These are phyloP conservation scores for Pseudogymnoascus pannorum DNA, from an alignment of 2,329 filamentous ascomycete genomes.

Conservation along the genomic window DNA sequence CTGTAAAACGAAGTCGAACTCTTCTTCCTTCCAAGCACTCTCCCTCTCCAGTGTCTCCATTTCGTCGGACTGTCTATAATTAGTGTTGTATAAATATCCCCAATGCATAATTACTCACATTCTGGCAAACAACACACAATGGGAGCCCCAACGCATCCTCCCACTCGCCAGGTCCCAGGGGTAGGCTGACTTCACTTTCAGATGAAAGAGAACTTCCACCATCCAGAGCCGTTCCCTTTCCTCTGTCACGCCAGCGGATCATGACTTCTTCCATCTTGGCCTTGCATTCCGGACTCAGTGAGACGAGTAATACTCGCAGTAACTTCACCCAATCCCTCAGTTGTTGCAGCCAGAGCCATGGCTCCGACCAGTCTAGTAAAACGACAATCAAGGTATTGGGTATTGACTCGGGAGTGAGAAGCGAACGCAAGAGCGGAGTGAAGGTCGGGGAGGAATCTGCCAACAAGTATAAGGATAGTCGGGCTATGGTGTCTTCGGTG, in stretches of 20 bases:
- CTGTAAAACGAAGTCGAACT: constrained; percentile 93
- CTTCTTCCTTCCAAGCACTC: constrained; percentile 87
- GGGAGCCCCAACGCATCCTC: constrained; percentile 82
- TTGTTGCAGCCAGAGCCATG: constrained; percentile 86
- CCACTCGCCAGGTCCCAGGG: constrained; percentile 85
- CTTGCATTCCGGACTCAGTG: constrained; percentile 68
- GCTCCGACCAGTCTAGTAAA: constrained; percentile 90
- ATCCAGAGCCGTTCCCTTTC: constrained; percentile 59
- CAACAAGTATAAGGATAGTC: constrained; percentile 82
- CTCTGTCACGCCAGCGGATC: constrained; percentile 68
- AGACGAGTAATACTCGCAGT: constrained; percentile 67
- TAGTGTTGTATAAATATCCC: constrained; percentile 19
- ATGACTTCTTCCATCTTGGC: constrained; percentile 83
- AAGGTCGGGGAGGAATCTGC: constrained; percentile 80
- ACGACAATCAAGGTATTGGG: constrained; percentile 83
- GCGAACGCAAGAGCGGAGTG: constrained; percentile 71
- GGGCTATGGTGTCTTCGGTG: constrained; percentile 72
- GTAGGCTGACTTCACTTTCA: constrained; percentile 63
- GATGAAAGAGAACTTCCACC: constrained; percentile 48
- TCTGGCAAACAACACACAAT: constrained; percentile 91
- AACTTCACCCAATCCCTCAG: constrained; percentile 84
- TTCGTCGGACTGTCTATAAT: constrained; percentile 16
- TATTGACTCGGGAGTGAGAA: constrained; percentile 76
- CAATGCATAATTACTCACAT: constrained; percentile 47
- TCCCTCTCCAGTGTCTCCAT: constrained; percentile 83